These are phyloP conservation scores for Phytophthora citricola DNA, from an alignment of 352 stramenopile species.

Conservation along the genomic window DNA sequence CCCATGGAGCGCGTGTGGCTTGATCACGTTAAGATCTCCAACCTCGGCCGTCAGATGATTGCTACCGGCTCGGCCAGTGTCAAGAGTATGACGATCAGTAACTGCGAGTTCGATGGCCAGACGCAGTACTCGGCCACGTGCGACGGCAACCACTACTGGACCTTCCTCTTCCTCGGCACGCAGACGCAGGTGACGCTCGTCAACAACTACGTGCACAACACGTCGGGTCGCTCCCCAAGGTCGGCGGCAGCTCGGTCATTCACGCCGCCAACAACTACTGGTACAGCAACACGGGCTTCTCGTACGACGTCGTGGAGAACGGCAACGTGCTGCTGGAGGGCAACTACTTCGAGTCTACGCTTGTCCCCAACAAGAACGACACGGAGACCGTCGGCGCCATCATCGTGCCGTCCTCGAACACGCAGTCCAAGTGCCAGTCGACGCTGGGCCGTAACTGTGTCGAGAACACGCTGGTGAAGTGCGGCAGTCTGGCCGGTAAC, in stretches of 20 bases:
- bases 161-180: conserved; percentile 37
- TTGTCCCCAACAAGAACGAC: conserved; percentile 20
- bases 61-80: conserved; percentile 36
- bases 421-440: conserved; percentile 22
- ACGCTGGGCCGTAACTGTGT: conserved; percentile 38
- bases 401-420: conserved; percentile 12
- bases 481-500: conserved; percentile 18
- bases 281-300: conserved; percentile 42
- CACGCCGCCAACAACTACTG: conserved; percentile 57
- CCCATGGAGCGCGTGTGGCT: conserved; percentile 47
- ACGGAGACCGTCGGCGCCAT: conserved; percentile 18
- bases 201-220: conserved; percentile 49
- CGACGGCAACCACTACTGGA: conserved; percentile 62
- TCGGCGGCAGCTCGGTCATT: conserved; percentile 25
- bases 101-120: conserved; percentile 54
- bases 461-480: conserved; percentile 34
- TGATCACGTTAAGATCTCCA: conserved; percentile 54
- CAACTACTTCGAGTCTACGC: conserved; percentile 50
- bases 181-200: conserved; percentile 36
- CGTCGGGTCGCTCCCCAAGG: conserved; percentile 40
- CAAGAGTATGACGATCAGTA: conserved; percentile 54
- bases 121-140: conserved; percentile 52
- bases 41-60: conserved; percentile 51
- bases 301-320: conserved; percentile 39
- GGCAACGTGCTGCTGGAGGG: conserved; percentile 46